A percentile compares a stretch with the other conserved stretches of the same genome.
Conservation (phyloP, 1,284 basidiomycete genomes). For the Agroathelia rolfsii region DNA sequence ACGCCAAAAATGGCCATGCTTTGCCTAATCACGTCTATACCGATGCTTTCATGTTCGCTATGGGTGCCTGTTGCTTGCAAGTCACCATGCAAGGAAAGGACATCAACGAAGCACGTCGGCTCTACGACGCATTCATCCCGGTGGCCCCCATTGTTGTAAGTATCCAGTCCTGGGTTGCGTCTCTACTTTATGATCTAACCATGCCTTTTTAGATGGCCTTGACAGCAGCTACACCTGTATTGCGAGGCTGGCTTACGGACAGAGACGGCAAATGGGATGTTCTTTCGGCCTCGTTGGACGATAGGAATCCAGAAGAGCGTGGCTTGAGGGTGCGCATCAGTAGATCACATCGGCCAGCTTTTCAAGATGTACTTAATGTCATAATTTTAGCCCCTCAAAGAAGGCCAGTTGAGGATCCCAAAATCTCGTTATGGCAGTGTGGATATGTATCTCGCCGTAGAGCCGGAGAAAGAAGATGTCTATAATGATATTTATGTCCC, state of each 20-base stretch:
- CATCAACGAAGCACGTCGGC: conserved; percentile 80
- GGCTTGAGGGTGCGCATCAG: conserved; percentile 57
- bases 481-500: conserved; percentile 89
- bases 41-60: conserved; percentile 99
- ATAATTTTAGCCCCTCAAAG: conserved; percentile 57
- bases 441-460: conserved; percentile 85
- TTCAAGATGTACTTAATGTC: conserved; percentile 4
- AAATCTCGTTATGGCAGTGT: conserved; percentile 98
- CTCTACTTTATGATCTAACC: conserved; percentile 3
- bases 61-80: conserved; percentile 98
- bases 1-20: conserved; percentile 84
- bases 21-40: conserved; percentile 90
- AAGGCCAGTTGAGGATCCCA: conserved; percentile 72
- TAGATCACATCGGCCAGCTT: conserved; percentile 2
- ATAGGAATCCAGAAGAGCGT: conserved; percentile 90
- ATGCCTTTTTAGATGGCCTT: conserved; percentile 64
- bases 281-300: conserved; percentile 94
- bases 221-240: conserved; percentile 89
- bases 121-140: conserved; percentile 94
- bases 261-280: conserved; percentile 99
- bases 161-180: conserved; percentile 8
- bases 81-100: conserved; percentile 97
- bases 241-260: conserved; percentile 90
- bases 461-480: too few relatives aligned
- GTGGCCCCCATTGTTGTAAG: conserved; percentile 88